phyloP scores from a whole-genome alignment of 169 alveolate genomes.

The Plasmodium berghei region DNA sequence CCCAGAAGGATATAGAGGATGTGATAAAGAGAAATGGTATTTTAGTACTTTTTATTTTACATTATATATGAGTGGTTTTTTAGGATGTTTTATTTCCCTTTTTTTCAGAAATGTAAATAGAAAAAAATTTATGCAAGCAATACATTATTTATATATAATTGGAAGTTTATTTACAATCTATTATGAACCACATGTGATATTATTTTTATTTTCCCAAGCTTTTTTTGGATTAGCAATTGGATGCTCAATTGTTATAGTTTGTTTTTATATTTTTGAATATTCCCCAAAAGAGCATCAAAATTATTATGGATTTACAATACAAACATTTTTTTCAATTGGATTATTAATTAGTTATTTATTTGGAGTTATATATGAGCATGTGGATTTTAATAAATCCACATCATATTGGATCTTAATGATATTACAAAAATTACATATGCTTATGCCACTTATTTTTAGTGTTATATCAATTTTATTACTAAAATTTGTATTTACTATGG shows the following conservation, averaged over 20 bases:
- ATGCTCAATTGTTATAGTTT: conserved; percentile 46
- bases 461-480: conserved; percentile 19
- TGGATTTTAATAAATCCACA: background rate
- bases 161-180: conserved; percentile 52
- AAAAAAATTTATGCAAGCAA: conserved; percentile 22
- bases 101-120: conserved; percentile 37
- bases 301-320: conserved; percentile 47
- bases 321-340: conserved; percentile 65
- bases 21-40: conserved; percentile 57
- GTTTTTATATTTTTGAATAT: conserved; percentile 49
- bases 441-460: conserved; percentile 33
- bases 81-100: conserved; percentile 50
- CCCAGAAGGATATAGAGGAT: conserved; percentile 27
- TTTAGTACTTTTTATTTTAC: conserved; percentile 27
- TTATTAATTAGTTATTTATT: conserved; percentile 52
- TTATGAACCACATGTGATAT: conserved; percentile 34
- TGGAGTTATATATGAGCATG: conserved; percentile 40
- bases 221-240: conserved; percentile 72
- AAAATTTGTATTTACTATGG: conserved; percentile 26
- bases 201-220: conserved; percentile 66
- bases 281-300: conserved; percentile 48
- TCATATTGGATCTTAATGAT: background rate
- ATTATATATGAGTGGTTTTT: conserved; percentile 48
- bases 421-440: conserved; percentile 30
- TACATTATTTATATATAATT: conserved; percentile 38